Base-by-base conservation (phyloP, 768 basidiomycete species). In the Hortiboletus flavorubellus region DNA sequence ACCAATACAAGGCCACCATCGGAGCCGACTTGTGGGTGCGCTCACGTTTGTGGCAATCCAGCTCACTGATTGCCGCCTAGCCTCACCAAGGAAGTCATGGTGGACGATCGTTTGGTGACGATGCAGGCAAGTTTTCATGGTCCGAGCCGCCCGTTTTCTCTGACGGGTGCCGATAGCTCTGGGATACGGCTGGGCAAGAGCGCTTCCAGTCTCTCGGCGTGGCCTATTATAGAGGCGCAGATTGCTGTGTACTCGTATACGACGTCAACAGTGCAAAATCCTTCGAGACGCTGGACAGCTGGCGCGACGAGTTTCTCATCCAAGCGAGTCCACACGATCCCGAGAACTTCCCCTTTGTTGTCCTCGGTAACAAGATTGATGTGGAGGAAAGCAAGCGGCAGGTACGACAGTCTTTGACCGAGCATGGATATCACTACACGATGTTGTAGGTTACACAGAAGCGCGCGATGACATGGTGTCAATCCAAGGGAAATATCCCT, bases 281-380 rank as follows among this genome's bases (percentile, higher is more conserved):
- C 11, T 99, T 99, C 63, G 97, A 99, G 75, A 95, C 96, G 29
- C 81, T 99, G 46, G 97, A 98, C 75, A 95, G 93, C 69, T 99
- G 97, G 97, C 83, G 97, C 57, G 97, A 99, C 73, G 97, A 99
- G 73, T 99, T 99, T 75, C 84, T 99, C 64, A 97, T 99, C 65
- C 90, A 99, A 77, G 97, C 97, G 11, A 94, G 92, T 68, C 97
- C 97, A 43, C 93, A 96, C 70, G 96, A 98, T 72, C 95, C 97
- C 39, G 97, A 98, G 81, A 98, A 98, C 78, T 99, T 99, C 74
- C 97, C 97, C 7, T 99, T 99, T 67, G 95, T 99, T 53, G 96
- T 99, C 12, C 76, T 99, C 56, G 97, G 97, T n/a, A 99, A 99
- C 78, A 99, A 99, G 92, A 96, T 99, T 71, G 97, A 99, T 71